phyloP scores from a whole-genome alignment of 352 stramenopile species.

The Phytophthora colocasiae region DNA sequence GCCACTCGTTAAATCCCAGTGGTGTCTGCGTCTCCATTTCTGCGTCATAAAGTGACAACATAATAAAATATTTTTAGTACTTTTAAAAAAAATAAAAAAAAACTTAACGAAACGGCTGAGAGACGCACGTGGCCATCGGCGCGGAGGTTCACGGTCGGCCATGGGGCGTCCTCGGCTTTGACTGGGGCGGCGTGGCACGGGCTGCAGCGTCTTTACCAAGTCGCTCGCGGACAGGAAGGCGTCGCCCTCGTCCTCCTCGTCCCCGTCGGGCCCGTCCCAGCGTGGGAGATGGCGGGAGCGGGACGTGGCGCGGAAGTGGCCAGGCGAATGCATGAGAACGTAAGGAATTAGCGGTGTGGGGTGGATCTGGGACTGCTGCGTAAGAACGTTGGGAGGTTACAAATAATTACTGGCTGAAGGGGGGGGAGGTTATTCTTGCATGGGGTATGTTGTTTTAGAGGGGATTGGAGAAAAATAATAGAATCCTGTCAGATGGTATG shows the following conservation, averaged over 20 bases:
- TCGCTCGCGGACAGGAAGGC: slow-evolving; percentile 43
- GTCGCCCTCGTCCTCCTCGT: slow-evolving; percentile 28
- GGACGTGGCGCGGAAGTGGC: slow-evolving; percentile 23
- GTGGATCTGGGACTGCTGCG: slow-evolving; percentile 20
- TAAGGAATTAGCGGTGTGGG: neutral
- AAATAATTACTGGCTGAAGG: slow-evolving; percentile 14
- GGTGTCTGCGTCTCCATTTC: slow-evolving; percentile 23
- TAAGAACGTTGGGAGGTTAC: slow-evolving; percentile 11
- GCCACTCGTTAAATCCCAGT: slow-evolving; percentile 34
- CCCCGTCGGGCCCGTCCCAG: slow-evolving; percentile 19
- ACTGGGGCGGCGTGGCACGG: slow-evolving; percentile 16
- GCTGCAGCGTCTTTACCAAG: slow-evolving; percentile 42
- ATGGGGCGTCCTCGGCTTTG: slow-evolving; percentile 15
- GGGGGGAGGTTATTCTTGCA: slow-evolving; percentile 25
- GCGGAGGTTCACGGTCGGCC: slow-evolving; percentile 10
- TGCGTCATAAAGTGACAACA: neutral
- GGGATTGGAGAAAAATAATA: neutral
- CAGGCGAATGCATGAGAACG: slow-evolving; percentile 25
- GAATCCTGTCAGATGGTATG: slow-evolving; percentile 5
- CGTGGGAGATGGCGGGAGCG: slow-evolving; percentile 11
- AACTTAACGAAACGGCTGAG: neutral
- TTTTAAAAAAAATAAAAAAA: neutral
- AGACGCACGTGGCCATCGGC: slow-evolving; percentile 23
- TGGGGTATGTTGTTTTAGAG: neutral
- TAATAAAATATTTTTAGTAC: slow-evolving; percentile 1